Evolutionary conservation across 768 basidiomycete genomes (phyloP).

Genomic region (Boletus subcaerulescens): DNA sequence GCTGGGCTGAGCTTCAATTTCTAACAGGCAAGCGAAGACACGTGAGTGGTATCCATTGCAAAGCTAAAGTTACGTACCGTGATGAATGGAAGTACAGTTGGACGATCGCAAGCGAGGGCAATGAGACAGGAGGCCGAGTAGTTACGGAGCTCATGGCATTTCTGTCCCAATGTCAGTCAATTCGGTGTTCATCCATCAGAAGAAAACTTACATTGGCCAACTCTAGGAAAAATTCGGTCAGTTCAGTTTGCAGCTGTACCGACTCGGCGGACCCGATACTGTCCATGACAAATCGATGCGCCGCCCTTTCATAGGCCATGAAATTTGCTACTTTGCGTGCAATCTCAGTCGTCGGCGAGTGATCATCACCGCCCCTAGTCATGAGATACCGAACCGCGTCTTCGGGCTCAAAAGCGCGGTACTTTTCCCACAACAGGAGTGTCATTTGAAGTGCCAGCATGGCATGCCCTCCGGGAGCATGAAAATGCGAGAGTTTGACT

Average conservation of each 20-base stretch:
- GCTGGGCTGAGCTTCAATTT: conserved; percentile 24
- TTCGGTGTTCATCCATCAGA: not conserved
- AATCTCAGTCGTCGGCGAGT: conserved; percentile 26
- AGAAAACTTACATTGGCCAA: conserved; percentile 37
- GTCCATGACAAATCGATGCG: conserved; percentile 45
- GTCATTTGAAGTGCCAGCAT: conserved; percentile 49
- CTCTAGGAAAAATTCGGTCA: conserved; percentile 45
- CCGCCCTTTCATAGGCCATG: conserved; percentile 34
- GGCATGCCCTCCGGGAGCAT: conserved; percentile 35
- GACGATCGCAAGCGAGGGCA: conserved; percentile 40
- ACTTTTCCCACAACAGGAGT: conserved; percentile 34
- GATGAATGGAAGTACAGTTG: conserved; percentile 34
- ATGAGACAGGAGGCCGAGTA: conserved; percentile 43
- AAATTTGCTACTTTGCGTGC: conserved; percentile 29
- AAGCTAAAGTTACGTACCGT: conserved; percentile 11
- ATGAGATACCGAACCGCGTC: conserved; percentile 43
- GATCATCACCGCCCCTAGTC: conserved; percentile 27
- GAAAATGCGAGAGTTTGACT: conserved; percentile 34
- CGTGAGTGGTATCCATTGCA: not conserved
- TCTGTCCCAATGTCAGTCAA: conserved; percentile 29
- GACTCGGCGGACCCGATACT: conserved; percentile 26
- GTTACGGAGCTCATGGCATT: conserved; percentile 45
- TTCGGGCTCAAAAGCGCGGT: conserved; percentile 40
- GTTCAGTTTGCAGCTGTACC: conserved; percentile 17
- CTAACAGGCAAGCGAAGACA: conserved; percentile 4